Evolutionary conservation across 805 yeast species (phyloP).

Genomic region (Blastobotrys robertii): DNA sequence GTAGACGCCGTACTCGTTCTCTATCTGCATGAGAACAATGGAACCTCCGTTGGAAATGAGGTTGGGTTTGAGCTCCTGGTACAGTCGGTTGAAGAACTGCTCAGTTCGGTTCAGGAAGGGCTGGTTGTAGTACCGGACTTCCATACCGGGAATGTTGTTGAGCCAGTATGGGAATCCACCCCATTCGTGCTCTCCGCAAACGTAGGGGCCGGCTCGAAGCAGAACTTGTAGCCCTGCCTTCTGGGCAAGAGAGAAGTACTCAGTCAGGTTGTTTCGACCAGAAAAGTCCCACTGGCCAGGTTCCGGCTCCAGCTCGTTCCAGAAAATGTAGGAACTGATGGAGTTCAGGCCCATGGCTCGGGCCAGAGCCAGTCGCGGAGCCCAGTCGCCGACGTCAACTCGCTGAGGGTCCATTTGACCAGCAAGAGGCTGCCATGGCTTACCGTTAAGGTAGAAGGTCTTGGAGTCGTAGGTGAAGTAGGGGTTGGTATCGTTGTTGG

Average conservation of each 20-base stretch:
- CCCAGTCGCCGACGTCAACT: neutral
- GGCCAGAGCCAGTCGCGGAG: neutral
- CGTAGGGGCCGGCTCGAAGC: constrained; percentile 4
- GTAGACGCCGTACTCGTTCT: constrained; percentile 3
- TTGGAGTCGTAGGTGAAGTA: constrained; percentile 1
- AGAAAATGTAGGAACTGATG: neutral
- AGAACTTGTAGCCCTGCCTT: constrained; percentile 3
- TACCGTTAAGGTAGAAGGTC: constrained; percentile 1
- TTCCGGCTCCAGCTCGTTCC: constrained; percentile 2
- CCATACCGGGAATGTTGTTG: constrained; percentile 1
- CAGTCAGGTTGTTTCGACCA: neutral
- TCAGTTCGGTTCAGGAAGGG: neutral
- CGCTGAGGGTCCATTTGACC: constrained; percentile 6
- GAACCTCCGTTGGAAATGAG: constrained; percentile 2
- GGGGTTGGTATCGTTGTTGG: too few species aligned
- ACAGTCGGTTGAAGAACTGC: constrained; percentile 1
- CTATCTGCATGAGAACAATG: constrained; percentile 3
- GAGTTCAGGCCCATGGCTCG: constrained; percentile 6
- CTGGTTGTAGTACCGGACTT: constrained; percentile 1
- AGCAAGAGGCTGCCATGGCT: constrained; percentile 3
- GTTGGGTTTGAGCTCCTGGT: neutral
- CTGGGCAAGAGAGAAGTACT: constrained; percentile 4
- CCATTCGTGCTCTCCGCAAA: constrained; percentile 6
- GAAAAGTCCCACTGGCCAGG: neutral
- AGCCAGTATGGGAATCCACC: constrained; percentile 5